phyloP scores from a whole-genome alignment of 257 asterid species.

The Nemophila menziesii region DNA sequence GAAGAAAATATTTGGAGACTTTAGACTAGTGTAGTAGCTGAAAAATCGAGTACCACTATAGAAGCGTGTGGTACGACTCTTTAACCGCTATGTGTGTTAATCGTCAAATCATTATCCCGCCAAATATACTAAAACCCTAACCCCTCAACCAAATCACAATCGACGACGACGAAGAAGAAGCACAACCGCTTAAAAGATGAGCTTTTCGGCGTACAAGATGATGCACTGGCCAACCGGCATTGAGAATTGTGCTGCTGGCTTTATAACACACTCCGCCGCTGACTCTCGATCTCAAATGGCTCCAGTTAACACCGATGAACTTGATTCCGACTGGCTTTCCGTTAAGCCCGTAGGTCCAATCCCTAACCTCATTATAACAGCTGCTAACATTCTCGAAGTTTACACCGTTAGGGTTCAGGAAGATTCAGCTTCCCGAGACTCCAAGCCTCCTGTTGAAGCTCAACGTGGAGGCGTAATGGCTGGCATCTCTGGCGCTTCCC shows the following conservation, averaged over 20 bases:
- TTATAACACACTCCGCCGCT: slow-evolving; percentile 59
- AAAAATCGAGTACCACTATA: no score
- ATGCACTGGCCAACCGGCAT: slow-evolving; percentile 91
- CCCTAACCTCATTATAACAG: slow-evolving; percentile 64
- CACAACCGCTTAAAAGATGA: slow-evolving; percentile 33
- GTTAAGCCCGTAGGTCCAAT: slow-evolving; percentile 55
- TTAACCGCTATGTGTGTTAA: no score
- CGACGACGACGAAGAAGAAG: no score
- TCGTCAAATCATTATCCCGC: no score
- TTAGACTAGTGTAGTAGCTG: no score
- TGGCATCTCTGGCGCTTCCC: slow-evolving; percentile 68
- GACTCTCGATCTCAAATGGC: slow-evolving; percentile 41
- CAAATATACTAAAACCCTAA: no score
- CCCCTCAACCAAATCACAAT: no score
- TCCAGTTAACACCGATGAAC: slow-evolving; percentile 43
- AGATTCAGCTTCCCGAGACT: slow-evolving; percentile 32
- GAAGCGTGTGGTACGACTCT: no score
- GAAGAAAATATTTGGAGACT: no score
- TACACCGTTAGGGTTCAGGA: slow-evolving; percentile 61
- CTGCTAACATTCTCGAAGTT: slow-evolving; percentile 76
- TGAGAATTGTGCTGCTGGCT: slow-evolving; percentile 85
- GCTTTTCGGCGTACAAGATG: slow-evolving; percentile 79
- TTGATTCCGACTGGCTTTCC: slow-evolving; percentile 66
- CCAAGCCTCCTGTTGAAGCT: slow-evolving; percentile 35
- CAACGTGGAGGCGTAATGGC: slow-evolving; percentile 80